Conservation (phyloP, 1,139 yeast species). For the Neolecta irregularis region DNA sequence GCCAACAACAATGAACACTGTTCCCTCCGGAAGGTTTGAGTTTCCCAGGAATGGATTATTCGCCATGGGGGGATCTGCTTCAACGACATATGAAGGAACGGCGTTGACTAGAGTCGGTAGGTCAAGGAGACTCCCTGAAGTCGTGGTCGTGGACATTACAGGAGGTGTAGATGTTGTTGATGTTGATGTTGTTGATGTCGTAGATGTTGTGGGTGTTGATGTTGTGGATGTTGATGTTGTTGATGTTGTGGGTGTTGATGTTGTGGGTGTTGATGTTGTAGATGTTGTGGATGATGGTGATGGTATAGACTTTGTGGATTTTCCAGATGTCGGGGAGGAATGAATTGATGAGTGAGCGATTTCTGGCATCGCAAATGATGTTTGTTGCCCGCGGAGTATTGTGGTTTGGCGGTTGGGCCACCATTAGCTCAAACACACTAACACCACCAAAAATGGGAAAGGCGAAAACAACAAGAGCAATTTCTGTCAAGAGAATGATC, state of each 20-base stretch:
- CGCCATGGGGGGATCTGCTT: conserved; percentile 43
- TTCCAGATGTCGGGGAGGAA: too few relatives aligned
- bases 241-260: too few relatives aligned
- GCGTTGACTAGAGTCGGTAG: conserved; percentile 15
- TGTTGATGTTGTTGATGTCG: too few relatives aligned
- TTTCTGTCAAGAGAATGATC: conserved; percentile 74
- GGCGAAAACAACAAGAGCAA: conserved; percentile 91
- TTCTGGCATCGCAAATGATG: too few relatives aligned
- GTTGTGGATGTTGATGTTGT: too few relatives aligned
- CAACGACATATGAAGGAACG: conserved; percentile 37
- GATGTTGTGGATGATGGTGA: not conserved
- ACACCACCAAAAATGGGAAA: conserved; percentile 79
- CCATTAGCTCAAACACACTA: too few relatives aligned
- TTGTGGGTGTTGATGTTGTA: not conserved
- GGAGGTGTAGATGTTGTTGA: conserved; percentile 19
- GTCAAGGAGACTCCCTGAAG: too few relatives aligned
- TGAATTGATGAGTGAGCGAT: too few relatives aligned
- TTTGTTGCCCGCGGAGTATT: too few relatives aligned
- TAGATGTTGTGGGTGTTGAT: not conserved
- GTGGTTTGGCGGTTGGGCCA: too few relatives aligned
- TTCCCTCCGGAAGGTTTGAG: conserved; percentile 45
- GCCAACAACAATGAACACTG: too few relatives aligned
- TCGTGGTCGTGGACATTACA: too few relatives aligned
- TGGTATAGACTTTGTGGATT: not conserved
- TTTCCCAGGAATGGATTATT: conserved; percentile 47